Evolutionary conservation across 805 yeast species (phyloP), one percentile per base, ranked within the genome.

Genomic region (Hanseniaspora guilliermondii): DNA sequence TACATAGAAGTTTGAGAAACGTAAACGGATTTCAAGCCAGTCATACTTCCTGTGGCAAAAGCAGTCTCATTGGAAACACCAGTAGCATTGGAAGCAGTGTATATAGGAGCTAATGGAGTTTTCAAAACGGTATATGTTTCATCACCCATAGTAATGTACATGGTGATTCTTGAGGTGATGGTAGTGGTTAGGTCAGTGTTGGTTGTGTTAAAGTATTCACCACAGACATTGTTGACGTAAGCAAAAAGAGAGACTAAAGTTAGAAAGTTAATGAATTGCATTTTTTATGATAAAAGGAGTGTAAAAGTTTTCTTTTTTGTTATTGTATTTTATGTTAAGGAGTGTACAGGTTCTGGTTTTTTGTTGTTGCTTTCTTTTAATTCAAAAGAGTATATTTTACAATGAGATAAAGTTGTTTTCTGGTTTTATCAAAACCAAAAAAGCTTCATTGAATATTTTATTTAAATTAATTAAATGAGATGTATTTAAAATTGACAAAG

Each of bases 181-280:
- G 53, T 38, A 12, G 55, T 49, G 17, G 52, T 45, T 11, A 36
- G 5, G 12, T 38, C 50, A 4, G 49, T 48, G 6, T 50, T 32
- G n/a, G 55, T 56, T 22, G 56, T 59, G 30, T 60, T 59, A 48
- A 57, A 62, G 33, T 56, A 53, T 12, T 54, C 53, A 22, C 56
- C 57, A 12, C 22, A 49, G 22, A 24, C 38, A 4, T 39, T 21
- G 32, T 14, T 40, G 17, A 49, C 32, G 17, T 14, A 49, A 16
- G 53, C 12, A 2, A 49, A 49, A 33, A 49, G 33, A 33, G 44
- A 49, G 44, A 40, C 53, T 40, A 49, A n/a, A 32, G 53, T 49
- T 39, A 49, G 22, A n/a, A 37, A 27, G 44, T 17, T 40, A 3
- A 39, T 49, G 30, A 49, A 49, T 35, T 33, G 40, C 49, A 46